These are phyloP conservation scores for Gastroboletus turbinatus DNA, from an alignment of 1,284 basidiomycete genomes.

Conservation along the genomic window DNA sequence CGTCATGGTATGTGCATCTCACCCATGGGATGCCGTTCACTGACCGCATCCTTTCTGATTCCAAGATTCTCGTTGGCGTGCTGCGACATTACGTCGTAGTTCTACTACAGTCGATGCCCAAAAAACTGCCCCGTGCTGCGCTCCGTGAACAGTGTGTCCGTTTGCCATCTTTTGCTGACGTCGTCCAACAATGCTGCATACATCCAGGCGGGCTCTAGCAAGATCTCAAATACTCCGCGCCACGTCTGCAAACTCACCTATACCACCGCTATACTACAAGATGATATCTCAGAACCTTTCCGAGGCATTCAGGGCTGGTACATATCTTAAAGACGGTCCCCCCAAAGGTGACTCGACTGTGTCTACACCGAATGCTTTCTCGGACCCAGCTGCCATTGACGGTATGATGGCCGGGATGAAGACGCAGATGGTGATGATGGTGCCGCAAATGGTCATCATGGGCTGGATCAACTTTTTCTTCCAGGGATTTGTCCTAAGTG, in stretches of 20 bases:
- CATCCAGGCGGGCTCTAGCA: slow-evolving; percentile 74
- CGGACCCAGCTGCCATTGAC: slow-evolving; percentile 92
- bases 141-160: slow-evolving; percentile 90
- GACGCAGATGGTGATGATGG: slow-evolving; percentile 98
- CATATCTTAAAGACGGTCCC: slow-evolving; percentile 83
- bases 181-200: slow-evolving; percentile 1
- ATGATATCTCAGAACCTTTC: slow-evolving; percentile 75
- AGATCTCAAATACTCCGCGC: slow-evolving; percentile 83
- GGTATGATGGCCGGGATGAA: slow-evolving; percentile 99
- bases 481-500: slow-evolving; percentile 95
- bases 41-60: slow-evolving; percentile 2
- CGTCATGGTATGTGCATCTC: slow-evolving; percentile 76
- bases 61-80: slow-evolving; percentile 89
- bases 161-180: not conserved
- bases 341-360: slow-evolving; percentile 60
- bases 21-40: not conserved
- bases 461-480: slow-evolving; percentile 99
- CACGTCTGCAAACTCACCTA: slow-evolving; percentile 76
- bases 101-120: slow-evolving; percentile 83
- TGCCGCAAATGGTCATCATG: slow-evolving; percentile 98
- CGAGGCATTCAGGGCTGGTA: slow-evolving; percentile 70
- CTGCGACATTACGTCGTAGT: slow-evolving; percentile 91
- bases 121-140: slow-evolving; percentile 74
- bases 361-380: slow-evolving; percentile 70
- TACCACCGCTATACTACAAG: slow-evolving; percentile 73